phyloP scores from a whole-genome alignment of 148 eudicot species.

The Rhododendron molle region DNA sequence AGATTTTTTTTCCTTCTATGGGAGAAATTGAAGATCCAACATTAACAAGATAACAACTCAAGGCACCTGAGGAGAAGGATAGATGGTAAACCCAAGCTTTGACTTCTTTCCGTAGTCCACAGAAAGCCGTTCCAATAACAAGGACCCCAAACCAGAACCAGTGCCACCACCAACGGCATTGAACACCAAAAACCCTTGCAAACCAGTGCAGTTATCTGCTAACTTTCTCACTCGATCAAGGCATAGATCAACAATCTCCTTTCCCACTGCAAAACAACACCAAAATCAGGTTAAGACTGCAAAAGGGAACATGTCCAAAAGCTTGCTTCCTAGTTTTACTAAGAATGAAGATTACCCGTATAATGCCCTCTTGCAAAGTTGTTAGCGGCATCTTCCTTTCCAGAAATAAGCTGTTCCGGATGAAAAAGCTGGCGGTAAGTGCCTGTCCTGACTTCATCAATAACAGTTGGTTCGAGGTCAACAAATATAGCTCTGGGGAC shows the following conservation, averaged over 20 bases:
- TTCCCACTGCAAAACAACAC: constrained; percentile 37
- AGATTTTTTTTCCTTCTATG: neutral
- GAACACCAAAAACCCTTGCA: constrained; percentile 59
- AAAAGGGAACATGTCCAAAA: neutral
- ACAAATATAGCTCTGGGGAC: constrained; percentile 57
- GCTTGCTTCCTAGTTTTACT: neutral
- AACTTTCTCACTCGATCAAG: constrained; percentile 53
- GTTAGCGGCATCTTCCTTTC: constrained; percentile 60
- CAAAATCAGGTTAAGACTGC: neutral
- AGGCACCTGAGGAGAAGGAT: constrained; percentile 68
- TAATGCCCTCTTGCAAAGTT: constrained; percentile 64
- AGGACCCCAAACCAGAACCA: constrained; percentile 58
- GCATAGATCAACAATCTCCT: constrained; percentile 52
- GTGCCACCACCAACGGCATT: constrained; percentile 63
- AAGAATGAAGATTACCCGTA: constrained; percentile 27
- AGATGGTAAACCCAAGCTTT: constrained; percentile 58
- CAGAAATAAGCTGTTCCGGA: constrained; percentile 57
- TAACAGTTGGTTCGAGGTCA: constrained; percentile 59
- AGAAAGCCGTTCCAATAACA: constrained; percentile 51
- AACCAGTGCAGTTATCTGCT: constrained; percentile 56
- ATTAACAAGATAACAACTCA: neutral
- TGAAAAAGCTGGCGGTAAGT: constrained; percentile 57
- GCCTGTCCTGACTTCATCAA: constrained; percentile 50
- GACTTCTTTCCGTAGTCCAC: constrained; percentile 62
- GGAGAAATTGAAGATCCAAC: neutral